A percentile compares a stretch with the other conserved stretches of the same genome.
phyloP scores from a whole-genome alignment of 140 eudicot species.

The Oenanthe javanica region DNA sequence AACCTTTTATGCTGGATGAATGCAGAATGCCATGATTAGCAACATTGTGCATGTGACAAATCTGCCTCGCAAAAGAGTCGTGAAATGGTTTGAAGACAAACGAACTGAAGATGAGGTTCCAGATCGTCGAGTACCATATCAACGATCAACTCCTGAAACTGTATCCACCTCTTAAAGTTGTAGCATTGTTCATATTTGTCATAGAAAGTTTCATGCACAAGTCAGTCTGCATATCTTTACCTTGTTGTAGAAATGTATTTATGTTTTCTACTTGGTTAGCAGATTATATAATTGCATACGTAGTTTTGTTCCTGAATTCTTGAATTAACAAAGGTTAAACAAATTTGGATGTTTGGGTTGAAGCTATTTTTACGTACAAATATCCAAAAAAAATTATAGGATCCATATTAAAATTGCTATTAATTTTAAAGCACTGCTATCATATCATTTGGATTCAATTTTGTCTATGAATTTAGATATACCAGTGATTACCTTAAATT shows the following conservation, averaged over 20 bases:
- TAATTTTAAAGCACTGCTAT: too few species aligned
- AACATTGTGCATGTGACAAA: conserved; percentile 85
- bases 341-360: not conserved
- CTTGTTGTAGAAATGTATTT: not conserved
- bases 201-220: not conserved
- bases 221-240: not conserved
- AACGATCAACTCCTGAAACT: conserved; percentile 37
- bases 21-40: conserved; percentile 89
- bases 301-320: not conserved
- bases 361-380: not conserved
- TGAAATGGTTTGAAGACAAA: conserved; percentile 95
- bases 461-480: too few species aligned
- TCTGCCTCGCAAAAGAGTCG: conserved; percentile 73
- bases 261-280: not conserved
- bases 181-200: too few species aligned
- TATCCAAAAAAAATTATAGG: too few species aligned
- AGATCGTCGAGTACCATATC: conserved; percentile 56
- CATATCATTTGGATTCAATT: too few species aligned
- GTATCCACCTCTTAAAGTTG: conserved; percentile 8
- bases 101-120: conserved; percentile 88
- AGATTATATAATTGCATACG: not conserved
- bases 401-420: too few species aligned
- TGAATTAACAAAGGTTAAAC: not conserved
- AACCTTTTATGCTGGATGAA: not conserved
- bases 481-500: too few species aligned